Percentiles rank a stretch among this genome's conserved stretches.
Conservation (phyloP, 2,329 filamentous ascomycete species). For the Bipolaris bicolor region DNA sequence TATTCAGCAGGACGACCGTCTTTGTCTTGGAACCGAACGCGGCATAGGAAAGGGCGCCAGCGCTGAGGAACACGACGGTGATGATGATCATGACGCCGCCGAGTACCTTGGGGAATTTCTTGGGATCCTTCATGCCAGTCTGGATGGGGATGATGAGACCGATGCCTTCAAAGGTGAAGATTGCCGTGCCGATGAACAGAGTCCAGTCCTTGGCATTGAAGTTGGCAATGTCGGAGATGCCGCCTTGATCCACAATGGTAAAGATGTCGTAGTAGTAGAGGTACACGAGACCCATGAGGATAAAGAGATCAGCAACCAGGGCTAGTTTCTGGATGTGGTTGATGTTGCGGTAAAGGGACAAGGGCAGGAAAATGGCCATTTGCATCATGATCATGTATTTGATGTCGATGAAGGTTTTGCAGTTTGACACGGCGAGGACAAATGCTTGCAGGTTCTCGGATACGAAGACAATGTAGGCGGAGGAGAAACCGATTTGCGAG, state of each 20-base stretch:
- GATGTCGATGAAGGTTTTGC: slow-evolving; percentile 83
- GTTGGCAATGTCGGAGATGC: slow-evolving; percentile 81
- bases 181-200: slow-evolving; percentile 96
- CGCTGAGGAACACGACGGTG: slow-evolving; percentile 85
- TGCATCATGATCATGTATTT: slow-evolving; percentile 92
- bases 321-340: slow-evolving; percentile 96
- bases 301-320: slow-evolving; percentile 91
- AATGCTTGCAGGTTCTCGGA: slow-evolving; percentile 95
- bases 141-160: slow-evolving; percentile 98
- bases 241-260: slow-evolving; percentile 74
- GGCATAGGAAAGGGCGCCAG: slow-evolving; percentile 92
- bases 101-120: slow-evolving; percentile 89
- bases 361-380: slow-evolving; percentile 91
- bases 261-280: slow-evolving; percentile 94
- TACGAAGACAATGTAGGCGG: slow-evolving; percentile 96
- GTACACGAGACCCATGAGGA: slow-evolving; percentile 88
- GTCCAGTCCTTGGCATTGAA: slow-evolving; percentile 96
- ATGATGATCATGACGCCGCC: slow-evolving; percentile 94
- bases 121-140: slow-evolving; percentile 90
- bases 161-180: slow-evolving; percentile 98
- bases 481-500: slow-evolving; percentile 93
- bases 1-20: slow-evolving; percentile 93
- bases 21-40: slow-evolving; percentile 95
- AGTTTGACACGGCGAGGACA: slow-evolving; percentile 87
- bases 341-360: slow-evolving; percentile 94